Percentiles rank a stretch among this genome's conserved stretches.
phyloP scores from a whole-genome alignment of 805 yeast species.

The Sugiyamaella smithiae region DNA sequence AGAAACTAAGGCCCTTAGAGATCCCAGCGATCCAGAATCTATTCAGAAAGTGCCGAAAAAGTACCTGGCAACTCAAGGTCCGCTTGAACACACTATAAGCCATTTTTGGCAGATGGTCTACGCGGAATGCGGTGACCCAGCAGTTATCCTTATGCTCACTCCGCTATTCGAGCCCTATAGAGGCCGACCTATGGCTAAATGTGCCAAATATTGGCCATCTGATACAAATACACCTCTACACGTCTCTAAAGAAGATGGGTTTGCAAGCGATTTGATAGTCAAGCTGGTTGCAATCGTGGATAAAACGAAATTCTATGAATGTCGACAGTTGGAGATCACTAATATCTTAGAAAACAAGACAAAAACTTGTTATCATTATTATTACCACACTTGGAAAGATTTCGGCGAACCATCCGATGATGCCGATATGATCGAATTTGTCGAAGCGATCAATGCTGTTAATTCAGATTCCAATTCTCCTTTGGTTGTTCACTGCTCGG shows the following conservation, averaged over 20 bases:
- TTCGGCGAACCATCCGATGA: constrained; percentile 56
- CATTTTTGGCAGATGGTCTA: constrained; percentile 83
- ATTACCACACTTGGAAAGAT: constrained; percentile 80
- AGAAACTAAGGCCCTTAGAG: constrained; percentile 33
- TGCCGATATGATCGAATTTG: constrained; percentile 53
- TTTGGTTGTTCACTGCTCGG: constrained; percentile 84
- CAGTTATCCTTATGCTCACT: constrained; percentile 69
- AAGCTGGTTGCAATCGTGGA: background rate
- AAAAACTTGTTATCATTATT: constrained; percentile 55
- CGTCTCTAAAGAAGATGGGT: constrained; percentile 14
- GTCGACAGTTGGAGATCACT: constrained; percentile 14
- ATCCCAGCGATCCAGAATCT: constrained; percentile 27
- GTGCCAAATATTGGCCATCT: constrained; percentile 76
- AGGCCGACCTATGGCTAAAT: constrained; percentile 64
- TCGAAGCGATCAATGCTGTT: constrained; percentile 44
- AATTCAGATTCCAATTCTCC: constrained; percentile 47
- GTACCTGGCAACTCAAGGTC: constrained; percentile 87
- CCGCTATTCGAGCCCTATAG: constrained; percentile 57
- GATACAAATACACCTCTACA: constrained; percentile 35
- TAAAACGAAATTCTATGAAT: constrained; percentile 12
- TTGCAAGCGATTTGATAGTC: constrained; percentile 11
- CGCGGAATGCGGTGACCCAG: constrained; percentile 65
- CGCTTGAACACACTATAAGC: constrained; percentile 64
- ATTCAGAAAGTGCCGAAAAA: constrained; percentile 24
- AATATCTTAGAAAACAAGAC: constrained; percentile 2